Evolutionary conservation across 441 rosid species (phyloP), one percentile per base, ranked within the genome.

Genomic region (Gossypium armourianum): DNA sequence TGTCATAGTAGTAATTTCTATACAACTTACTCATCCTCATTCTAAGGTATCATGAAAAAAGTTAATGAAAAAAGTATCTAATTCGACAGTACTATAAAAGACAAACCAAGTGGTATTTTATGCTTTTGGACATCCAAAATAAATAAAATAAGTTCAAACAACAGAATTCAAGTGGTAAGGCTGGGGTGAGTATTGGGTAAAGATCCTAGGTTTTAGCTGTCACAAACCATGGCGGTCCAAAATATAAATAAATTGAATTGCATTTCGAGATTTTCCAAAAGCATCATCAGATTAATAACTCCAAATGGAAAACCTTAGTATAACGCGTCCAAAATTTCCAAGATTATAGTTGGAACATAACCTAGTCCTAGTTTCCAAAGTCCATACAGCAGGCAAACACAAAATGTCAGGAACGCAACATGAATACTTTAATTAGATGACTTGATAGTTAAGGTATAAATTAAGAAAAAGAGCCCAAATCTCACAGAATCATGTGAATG

Each of bases 401-500:
- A 24, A 62, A 17, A 50, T 26, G 16, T 15, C 60, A 50, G 47
- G 47, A 26, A 67, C 17, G 19, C 19, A 7, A 8, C 47, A 67
- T 52, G 24, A 67, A 16, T 9, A 15, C 6, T 57, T 43, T 59
- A 21, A 26, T 20, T 6, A 72, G 16, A 72, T 19, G 10, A 52
- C 13, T 9, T 4, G 8, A 7, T 2, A 7, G 13, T 0, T 2
- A 62, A 23, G 15, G 10, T 2, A 26, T 59, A 56, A 55, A 10
- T 55, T 55, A 26, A n/a, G 23, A 10, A 40, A 3, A 40, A 3
- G 6, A 59, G 4, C 32, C 32, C 45, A 68, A 61, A 73, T 17
- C 55, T 54, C 62, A 56, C 24, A 65, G 19, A 74, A 72, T 68
- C 32, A 67, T 49, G 71, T 62, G 43, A 69, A 17, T 4, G n/a